A percentile compares a stretch with the other conserved stretches of the same genome.
Evolutionary conservation across 768 basidiomycete species (phyloP).

Genomic region (Tricholoma furcatifolium): DNA sequence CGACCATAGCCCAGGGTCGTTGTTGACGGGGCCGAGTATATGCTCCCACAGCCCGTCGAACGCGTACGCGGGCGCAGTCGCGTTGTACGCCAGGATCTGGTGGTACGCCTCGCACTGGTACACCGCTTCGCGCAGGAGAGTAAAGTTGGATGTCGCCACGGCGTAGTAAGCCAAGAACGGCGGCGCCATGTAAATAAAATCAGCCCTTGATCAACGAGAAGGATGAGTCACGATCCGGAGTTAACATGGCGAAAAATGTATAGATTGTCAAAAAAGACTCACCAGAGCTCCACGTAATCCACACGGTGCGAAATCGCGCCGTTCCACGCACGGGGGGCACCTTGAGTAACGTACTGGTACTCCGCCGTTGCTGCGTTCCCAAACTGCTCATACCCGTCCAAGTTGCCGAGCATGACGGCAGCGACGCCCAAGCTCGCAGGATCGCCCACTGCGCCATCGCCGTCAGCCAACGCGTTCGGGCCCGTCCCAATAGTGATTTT

Average conservation of each 20-base stretch:
- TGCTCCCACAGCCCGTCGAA: conserved; percentile 22
- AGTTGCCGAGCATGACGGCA: conserved; percentile 41
- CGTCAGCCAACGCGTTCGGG: conserved; percentile 32
- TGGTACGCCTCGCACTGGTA: conserved; percentile 51
- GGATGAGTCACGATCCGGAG: not conserved
- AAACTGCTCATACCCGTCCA: conserved; percentile 19
- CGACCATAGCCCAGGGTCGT: conserved; percentile 44
- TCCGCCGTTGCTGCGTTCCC: conserved; percentile 30
- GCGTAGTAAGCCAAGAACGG: conserved; percentile 60
- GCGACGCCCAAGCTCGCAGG: conserved; percentile 49
- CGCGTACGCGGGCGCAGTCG: conserved; percentile 7
- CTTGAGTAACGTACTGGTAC: conserved; percentile 30
- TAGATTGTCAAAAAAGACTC: not conserved
- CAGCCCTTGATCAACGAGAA: conserved; percentile 43
- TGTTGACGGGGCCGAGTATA: conserved; percentile 37
- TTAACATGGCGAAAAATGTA: not conserved
- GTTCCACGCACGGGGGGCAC: conserved; percentile 38
- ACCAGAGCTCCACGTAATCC: not conserved
- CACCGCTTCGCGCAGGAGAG: conserved; percentile 42
- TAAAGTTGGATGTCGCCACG: conserved; percentile 28
- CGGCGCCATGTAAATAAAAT: conserved; percentile 56
- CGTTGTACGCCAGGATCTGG: conserved; percentile 33
- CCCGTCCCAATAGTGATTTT: conserved; percentile 36
- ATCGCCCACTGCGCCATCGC: conserved; percentile 43
- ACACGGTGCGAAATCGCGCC: conserved; percentile 47